phyloP scores from a whole-genome alignment of 2,329 filamentous ascomycete genomes.

The Neurospora crassa region DNA sequence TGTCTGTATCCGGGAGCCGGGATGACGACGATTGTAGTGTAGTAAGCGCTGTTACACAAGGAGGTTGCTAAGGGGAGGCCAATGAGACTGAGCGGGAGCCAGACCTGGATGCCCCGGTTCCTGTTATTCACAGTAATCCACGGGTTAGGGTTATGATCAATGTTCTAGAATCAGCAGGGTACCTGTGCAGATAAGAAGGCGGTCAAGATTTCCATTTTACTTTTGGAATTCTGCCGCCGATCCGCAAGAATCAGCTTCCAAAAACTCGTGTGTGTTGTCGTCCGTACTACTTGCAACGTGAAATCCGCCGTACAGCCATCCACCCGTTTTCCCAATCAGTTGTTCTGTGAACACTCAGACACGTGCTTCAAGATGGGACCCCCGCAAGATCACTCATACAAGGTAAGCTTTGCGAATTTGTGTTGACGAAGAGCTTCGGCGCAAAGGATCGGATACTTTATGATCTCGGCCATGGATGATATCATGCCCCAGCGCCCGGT shows the following conservation, averaged over 20 bases:
- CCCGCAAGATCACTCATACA: neutral
- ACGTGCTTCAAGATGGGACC: neutral
- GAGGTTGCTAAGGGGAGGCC: neutral
- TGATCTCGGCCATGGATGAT: neutral
- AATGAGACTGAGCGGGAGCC: neutral
- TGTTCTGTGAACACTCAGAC: neutral
- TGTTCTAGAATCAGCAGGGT: neutral
- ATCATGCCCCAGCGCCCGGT: neutral
- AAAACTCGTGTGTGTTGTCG: neutral
- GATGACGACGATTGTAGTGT: neutral
- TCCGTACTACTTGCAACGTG: neutral
- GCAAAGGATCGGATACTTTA: neutral
- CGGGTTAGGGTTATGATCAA: neutral
- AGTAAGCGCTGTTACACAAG: neutral
- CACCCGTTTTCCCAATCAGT: neutral
- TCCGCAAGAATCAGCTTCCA: neutral
- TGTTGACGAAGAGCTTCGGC: neutral
- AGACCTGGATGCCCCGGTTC: neutral
- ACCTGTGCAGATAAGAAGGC: neutral
- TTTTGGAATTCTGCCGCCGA: neutral
- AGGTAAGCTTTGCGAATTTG: neutral
- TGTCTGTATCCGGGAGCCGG: neutral
- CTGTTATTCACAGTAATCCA: neutral
- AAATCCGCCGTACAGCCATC: neutral
- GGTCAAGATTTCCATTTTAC: neutral